Evolutionary conservation across 371 early-diverging fungal species (phyloP).

Genomic region (Dichotomocladium elegans): DNA sequence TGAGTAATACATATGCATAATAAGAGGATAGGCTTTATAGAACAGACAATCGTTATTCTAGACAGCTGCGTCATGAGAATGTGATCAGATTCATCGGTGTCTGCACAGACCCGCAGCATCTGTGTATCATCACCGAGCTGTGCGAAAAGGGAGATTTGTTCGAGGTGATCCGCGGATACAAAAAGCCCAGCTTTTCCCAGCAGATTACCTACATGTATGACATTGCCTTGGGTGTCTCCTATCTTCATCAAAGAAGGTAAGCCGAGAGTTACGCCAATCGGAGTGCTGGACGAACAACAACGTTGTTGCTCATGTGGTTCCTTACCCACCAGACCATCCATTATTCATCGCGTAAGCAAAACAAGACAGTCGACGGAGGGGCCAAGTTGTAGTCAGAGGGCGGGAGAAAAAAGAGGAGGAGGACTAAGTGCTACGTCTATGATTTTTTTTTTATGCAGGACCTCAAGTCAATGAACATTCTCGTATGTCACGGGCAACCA

Average conservation of each 20-base stretch:
- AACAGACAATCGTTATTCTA: conserved; percentile 8
- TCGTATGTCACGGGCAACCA: conserved; percentile 45
- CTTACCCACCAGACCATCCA: conserved; percentile 28
- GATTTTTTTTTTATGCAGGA: conserved; percentile 31
- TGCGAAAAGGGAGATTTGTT: conserved; percentile 75
- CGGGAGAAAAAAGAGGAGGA: too few species aligned
- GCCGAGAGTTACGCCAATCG: too few species aligned
- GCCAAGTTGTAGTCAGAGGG: too few species aligned
- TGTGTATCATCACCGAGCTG: conserved; percentile 73
- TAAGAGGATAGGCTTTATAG: neutral
- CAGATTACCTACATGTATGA: conserved; percentile 79
- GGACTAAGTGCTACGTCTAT: too few species aligned
- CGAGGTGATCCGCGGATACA: conserved; percentile 66
- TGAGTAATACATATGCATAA: conserved; percentile 15
- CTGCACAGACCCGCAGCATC: conserved; percentile 60
- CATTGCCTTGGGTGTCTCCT: conserved; percentile 72
- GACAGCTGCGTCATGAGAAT: conserved; percentile 75
- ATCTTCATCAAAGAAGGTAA: conserved; percentile 57
- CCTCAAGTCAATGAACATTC: conserved; percentile 84
- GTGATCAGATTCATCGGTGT: conserved; percentile 76
- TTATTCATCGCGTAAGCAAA: conserved; percentile 38
- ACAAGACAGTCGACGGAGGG: neutral
- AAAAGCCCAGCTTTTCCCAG: conserved; percentile 63
- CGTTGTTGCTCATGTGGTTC: neutral
- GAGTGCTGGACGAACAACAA: too few species aligned